A percentile compares a stretch with the other conserved stretches of the same genome.
Conservation (phyloP, 305 asterid species). For the Solanum hybrid region DNA sequence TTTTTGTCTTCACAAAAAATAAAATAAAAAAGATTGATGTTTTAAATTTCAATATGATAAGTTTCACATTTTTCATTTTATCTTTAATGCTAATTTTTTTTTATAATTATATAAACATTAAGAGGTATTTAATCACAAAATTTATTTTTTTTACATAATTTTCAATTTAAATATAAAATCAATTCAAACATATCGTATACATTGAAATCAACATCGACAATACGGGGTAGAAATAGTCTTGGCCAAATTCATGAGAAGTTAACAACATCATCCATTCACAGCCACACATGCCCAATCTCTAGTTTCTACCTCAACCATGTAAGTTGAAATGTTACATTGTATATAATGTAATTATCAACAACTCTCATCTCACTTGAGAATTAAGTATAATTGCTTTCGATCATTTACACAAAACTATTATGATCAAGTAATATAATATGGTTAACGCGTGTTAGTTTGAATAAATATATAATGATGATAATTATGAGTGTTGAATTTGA, state of each 20-base stretch:
- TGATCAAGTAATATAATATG: background rate
- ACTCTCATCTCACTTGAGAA: background rate
- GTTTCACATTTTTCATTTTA: background rate
- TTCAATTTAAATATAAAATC: background rate
- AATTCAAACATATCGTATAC: background rate
- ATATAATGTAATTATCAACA: background rate
- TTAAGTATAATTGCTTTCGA: background rate
- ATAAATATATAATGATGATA: too few relatives aligned
- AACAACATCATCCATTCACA: background rate
- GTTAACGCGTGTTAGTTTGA: too few relatives aligned
- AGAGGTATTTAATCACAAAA: background rate
- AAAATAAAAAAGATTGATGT: too few relatives aligned
- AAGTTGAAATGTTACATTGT: too few relatives aligned
- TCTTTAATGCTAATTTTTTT: background rate
- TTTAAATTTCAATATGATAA: too few relatives aligned
- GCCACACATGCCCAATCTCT: background rate
- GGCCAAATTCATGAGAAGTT: background rate
- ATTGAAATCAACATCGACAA: too few relatives aligned
- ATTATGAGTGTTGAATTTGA: background rate
- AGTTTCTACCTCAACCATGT: background rate
- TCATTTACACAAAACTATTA: too few relatives aligned
- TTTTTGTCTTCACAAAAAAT: too few relatives aligned
- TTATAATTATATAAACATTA: too few relatives aligned
- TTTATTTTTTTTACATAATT: background rate
- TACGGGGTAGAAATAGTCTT: background rate